Conservation (phyloP, 805 yeast species). For the Saccharomyces paradoxus region DNA sequence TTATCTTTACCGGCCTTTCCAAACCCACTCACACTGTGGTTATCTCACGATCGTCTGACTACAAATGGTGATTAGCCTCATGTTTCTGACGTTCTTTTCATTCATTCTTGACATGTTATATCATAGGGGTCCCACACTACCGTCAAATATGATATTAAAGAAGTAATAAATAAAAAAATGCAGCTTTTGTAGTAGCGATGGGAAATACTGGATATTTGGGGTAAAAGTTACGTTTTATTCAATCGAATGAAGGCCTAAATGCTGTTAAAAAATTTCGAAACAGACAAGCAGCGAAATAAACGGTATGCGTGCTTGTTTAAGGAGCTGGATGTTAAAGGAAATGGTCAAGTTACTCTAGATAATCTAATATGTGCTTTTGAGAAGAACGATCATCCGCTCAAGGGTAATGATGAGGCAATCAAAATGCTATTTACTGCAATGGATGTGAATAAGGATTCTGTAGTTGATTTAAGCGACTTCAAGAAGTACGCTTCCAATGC, state of each 20-base stretch:
- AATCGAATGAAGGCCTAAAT: neutral
- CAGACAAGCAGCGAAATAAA: slow-evolving; percentile 24
- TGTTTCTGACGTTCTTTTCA: neutral
- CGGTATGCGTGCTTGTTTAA: slow-evolving; percentile 38
- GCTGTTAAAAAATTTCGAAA: slow-evolving; percentile 5
- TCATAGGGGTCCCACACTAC: neutral
- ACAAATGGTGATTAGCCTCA: neutral
- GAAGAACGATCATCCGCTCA: slow-evolving; percentile 54
- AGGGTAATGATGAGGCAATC: slow-evolving; percentile 51
- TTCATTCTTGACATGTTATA: neutral
- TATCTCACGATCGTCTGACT: neutral
- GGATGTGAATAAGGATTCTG: slow-evolving; percentile 48
- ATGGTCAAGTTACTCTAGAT: slow-evolving; percentile 33
- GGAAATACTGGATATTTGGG: neutral
- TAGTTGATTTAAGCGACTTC: slow-evolving; percentile 59
- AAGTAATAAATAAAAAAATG: neutral
- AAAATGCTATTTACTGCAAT: slow-evolving; percentile 49
- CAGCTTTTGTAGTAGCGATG: neutral
- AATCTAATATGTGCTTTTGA: slow-evolving; percentile 35
- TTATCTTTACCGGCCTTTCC: neutral
- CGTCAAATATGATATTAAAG: neutral
- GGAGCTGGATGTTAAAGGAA: slow-evolving; percentile 35
- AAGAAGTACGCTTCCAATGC: slow-evolving; percentile 55
- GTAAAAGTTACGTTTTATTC: neutral
- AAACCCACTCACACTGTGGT: neutral